These are phyloP conservation scores for Fusarium burgessii DNA, from an alignment of 2,329 filamentous ascomycete species.

Conservation along the genomic window DNA sequence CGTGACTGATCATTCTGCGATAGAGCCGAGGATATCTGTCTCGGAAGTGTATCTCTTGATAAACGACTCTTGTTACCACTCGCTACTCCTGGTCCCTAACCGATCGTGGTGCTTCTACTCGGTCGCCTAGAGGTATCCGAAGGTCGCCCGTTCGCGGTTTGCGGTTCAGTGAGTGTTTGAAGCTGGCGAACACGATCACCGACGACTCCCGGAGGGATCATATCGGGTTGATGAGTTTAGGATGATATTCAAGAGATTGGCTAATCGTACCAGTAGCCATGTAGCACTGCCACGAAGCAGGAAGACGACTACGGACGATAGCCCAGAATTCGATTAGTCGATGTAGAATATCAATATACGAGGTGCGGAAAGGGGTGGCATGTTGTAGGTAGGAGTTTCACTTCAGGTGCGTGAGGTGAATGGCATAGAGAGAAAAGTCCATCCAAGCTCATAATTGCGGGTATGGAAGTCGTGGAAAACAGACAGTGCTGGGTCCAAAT, in stretches of 20 bases:
- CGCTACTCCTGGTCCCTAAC: constrained; percentile 46
- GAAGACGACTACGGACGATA: background rate
- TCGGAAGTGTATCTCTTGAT: constrained; percentile 43
- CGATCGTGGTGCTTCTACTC: constrained; percentile 45
- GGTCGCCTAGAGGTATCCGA: constrained; percentile 31
- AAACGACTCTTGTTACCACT: constrained; percentile 43
- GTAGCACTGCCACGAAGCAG: constrained; percentile 29
- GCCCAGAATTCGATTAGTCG: constrained; percentile 14
- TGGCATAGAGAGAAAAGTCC: constrained; percentile 9
- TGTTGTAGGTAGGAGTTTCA: constrained; percentile 12
- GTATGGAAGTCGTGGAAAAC: constrained; percentile 19
- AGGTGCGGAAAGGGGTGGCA: constrained; percentile 15
- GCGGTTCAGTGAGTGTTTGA: constrained; percentile 37
- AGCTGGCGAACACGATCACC: constrained; percentile 48
- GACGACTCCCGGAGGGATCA: constrained; percentile 47
- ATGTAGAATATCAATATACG: constrained; percentile 21
- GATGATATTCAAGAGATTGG: constrained; percentile 7
- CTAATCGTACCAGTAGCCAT: constrained; percentile 9
- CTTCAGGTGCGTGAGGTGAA: background rate
- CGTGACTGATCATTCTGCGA: constrained; percentile 22
- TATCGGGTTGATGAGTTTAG: constrained; percentile 22
- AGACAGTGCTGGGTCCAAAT: constrained; percentile 12
- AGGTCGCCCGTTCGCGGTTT: constrained; percentile 3
- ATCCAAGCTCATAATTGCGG: background rate
- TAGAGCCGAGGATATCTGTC: constrained; percentile 33